Percentiles rank a stretch among this genome's conserved stretches.
phyloP scores from a whole-genome alignment of 257 asterid genomes.

The Coffea canephora region DNA sequence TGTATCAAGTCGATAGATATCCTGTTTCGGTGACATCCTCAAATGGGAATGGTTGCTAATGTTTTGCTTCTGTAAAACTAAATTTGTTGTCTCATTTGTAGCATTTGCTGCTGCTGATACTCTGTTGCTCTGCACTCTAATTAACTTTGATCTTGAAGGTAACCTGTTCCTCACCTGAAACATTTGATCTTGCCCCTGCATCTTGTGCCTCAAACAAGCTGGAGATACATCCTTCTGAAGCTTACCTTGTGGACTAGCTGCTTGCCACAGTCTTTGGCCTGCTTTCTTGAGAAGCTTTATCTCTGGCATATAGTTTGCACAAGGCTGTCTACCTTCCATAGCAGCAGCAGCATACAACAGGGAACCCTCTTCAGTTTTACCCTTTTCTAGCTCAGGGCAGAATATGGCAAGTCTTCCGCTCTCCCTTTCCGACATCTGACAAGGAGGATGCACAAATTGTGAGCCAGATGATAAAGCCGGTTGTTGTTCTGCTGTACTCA shows the following conservation, averaged over 20 bases:
- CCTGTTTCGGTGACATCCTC: conserved; percentile 32
- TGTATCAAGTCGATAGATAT: conserved; percentile 41
- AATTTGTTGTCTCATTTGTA: conserved; percentile 32
- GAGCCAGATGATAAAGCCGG: conserved; percentile 29
- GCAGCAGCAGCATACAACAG: conserved; percentile 12
- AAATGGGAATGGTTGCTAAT: conserved; percentile 26
- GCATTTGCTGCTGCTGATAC: conserved; percentile 27
- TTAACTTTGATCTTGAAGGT: conserved; percentile 38
- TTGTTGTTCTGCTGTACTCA: conserved; percentile 28
- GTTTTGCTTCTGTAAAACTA: conserved; percentile 32
- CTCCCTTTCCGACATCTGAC: conserved; percentile 37
- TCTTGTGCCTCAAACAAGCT: conserved; percentile 27
- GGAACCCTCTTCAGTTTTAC: conserved; percentile 24
- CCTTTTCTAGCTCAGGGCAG: conserved; percentile 34
- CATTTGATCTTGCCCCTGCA: conserved; percentile 38
- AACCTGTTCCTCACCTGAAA: conserved; percentile 35
- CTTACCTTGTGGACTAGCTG: conserved; percentile 28
- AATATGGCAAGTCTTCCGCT: conserved; percentile 29
- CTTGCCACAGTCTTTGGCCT: conserved; percentile 31
- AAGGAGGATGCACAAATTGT: conserved; percentile 31
- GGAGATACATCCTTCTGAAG: conserved; percentile 32
- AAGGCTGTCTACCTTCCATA: conserved; percentile 21
- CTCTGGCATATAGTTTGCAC: conserved; percentile 20
- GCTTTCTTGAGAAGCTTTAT: conserved; percentile 33
- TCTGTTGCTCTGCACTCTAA: conserved; percentile 26